Conservation (phyloP, 352 stramenopile species). For the Phytophthora podocarpi region DNA sequence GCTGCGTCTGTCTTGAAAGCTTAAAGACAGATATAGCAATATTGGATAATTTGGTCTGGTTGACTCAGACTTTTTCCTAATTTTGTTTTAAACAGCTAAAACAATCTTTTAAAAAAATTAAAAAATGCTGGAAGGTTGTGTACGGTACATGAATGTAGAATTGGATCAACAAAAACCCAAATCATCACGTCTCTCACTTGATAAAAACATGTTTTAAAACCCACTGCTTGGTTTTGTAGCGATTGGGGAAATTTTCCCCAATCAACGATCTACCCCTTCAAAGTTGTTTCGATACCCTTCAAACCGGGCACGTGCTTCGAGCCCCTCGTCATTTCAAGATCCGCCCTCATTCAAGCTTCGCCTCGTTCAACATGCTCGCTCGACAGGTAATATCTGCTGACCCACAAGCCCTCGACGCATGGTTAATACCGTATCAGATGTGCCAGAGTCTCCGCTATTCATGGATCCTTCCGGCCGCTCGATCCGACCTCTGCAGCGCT, state of each 20-base stretch:
- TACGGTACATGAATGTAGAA: no score
- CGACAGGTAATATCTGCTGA: constrained; percentile 31
- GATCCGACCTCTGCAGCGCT: neutral
- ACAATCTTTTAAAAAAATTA: no score
- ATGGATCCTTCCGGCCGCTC: neutral
- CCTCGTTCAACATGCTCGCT: constrained; percentile 34
- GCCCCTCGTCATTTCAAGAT: constrained; percentile 32
- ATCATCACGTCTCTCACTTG: no score
- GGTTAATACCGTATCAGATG: neutral
- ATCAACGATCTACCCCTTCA: neutral
- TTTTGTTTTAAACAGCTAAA: no score
- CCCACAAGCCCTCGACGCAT: neutral
- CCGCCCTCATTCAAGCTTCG: neutral
- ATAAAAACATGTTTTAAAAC: no score
- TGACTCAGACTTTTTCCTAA: no score
- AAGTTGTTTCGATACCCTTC: neutral
- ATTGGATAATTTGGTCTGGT: no score
- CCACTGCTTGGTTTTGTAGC: no score
- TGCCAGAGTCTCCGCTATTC: neutral
- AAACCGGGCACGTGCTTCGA: constrained; percentile 1
- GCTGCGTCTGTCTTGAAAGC: no score
- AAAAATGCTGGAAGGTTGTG: no score
- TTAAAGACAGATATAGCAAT: no score
- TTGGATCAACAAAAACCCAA: no score
- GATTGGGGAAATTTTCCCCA: constrained; percentile 1